Percentiles rank a stretch among this genome's conserved stretches.
Conservation (phyloP, 805 yeast species). For the Naumovozyma castellii region DNA sequence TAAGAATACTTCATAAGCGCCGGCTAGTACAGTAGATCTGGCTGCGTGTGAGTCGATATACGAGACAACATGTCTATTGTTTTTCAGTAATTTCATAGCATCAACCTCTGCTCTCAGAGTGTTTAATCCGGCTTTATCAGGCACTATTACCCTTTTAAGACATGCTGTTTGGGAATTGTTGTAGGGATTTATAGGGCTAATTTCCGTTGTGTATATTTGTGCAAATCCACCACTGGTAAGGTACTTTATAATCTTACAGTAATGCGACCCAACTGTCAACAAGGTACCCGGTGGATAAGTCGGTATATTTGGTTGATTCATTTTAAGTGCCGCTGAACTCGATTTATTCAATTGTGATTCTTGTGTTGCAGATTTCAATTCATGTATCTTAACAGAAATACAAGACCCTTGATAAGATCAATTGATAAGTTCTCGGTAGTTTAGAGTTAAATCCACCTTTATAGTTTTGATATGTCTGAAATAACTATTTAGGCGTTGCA, state of each 20-base stretch:
- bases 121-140: constrained; percentile 75
- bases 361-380: no score
- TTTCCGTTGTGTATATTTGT: constrained; percentile 75
- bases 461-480: no score
- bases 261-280: constrained; percentile 77
- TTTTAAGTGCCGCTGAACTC: no score
- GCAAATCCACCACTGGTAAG: constrained; percentile 93
- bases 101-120: constrained; percentile 90
- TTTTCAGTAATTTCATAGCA: constrained; percentile 84
- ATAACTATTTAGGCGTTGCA: no score
- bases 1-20: constrained; percentile 65
- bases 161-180: constrained; percentile 60
- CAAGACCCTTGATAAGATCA: no score
- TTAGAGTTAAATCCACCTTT: no score
- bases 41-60: constrained; percentile 95
- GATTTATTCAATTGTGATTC: no score
- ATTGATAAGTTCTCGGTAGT: no score
- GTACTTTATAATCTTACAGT: constrained; percentile 56
- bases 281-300: constrained; percentile 70
- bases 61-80: constrained; percentile 71
- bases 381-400: no score
- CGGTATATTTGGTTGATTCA: constrained; percentile 44
- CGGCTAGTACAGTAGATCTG: constrained; percentile 42
- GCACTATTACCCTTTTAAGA: constrained; percentile 86
- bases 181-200: constrained; percentile 48